phyloP scores from a whole-genome alignment of 768 basidiomycete genomes.

The Phylloporus arenicola region DNA sequence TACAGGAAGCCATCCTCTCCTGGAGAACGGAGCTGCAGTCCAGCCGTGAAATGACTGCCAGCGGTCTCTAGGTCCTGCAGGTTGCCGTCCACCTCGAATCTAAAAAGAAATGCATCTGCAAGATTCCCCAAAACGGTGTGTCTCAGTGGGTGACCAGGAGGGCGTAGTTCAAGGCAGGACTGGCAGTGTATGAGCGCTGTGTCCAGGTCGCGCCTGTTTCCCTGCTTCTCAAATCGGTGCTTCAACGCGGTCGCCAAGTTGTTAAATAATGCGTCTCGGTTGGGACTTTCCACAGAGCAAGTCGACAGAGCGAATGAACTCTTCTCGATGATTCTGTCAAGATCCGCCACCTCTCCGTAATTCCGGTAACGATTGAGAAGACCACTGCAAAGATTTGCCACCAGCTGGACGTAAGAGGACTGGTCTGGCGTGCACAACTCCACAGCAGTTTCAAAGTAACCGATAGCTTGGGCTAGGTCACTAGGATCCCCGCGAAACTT shows the following conservation, averaged over 20 bases:
- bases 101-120: constrained; percentile 15
- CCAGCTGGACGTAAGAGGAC: constrained; percentile 10
- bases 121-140: constrained; percentile 14
- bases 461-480: constrained; percentile 22
- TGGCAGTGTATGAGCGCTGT: constrained; percentile 10
- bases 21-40: constrained; percentile 15
- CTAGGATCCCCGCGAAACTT: constrained; percentile 11
- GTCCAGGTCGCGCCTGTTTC: constrained; percentile 16
- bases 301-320: constrained; percentile 5
- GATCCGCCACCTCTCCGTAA: constrained; percentile 17
- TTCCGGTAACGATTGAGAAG: constrained; percentile 18
- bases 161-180: constrained; percentile 19
- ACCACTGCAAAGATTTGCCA: constrained; percentile 13
- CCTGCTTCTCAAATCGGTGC: constrained; percentile 12
- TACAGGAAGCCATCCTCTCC: constrained; percentile 9
- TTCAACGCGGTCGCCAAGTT: constrained; percentile 16
- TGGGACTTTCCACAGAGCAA: constrained; percentile 1
- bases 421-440: constrained; percentile 8
- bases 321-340: constrained; percentile 15
- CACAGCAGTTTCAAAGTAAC: constrained; percentile 10
- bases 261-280: constrained; percentile 20
- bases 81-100: constrained; percentile 21
- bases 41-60: constrained; percentile 4
- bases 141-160: constrained; percentile 16
- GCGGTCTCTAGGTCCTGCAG: constrained; percentile 23